Percentiles rank a stretch among this genome's conserved stretches.
phyloP scores from a whole-genome alignment of 495 filamentous ascomycete species.

The Talaromyces adpressus region DNA sequence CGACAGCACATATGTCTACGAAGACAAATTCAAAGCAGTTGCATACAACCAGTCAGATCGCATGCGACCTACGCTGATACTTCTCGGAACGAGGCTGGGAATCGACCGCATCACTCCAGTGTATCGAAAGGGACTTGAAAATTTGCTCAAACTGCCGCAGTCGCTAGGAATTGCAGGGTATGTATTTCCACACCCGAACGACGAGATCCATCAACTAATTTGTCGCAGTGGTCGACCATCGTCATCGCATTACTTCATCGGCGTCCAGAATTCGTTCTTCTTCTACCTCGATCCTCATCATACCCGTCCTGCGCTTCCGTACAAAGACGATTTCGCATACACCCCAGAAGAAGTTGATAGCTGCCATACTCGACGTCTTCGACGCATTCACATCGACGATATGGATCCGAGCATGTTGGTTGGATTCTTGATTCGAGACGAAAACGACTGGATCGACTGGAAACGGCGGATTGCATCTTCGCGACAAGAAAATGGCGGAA shows the following conservation, averaged over 20 bases:
- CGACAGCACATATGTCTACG: constrained; percentile 86
- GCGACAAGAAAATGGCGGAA: constrained; percentile 51
- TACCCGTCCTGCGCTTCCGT: constrained; percentile 62
- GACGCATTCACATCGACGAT: constrained; percentile 76
- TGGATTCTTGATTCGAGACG: constrained; percentile 81
- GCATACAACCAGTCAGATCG: constrained; percentile 54
- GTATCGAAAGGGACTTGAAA: constrained; percentile 84
- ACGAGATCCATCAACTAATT: constrained; percentile 1
- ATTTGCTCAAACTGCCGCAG: constrained; percentile 74
- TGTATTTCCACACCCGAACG: constrained; percentile 17
- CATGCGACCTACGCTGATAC: constrained; percentile 80
- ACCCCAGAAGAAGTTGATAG: constrained; percentile 66
- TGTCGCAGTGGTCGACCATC: constrained; percentile 74
- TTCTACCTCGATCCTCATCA: constrained; percentile 96
- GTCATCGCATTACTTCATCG: constrained; percentile 93
- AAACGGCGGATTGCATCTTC: constrained; percentile 53
- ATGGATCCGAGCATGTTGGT: constrained; percentile 99
- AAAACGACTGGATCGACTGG: constrained; percentile 82
- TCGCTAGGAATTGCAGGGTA: constrained; percentile 95
- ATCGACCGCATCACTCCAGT: constrained; percentile 89
- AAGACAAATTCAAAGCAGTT: constrained; percentile 72
- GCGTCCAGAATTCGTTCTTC: constrained; percentile 78
- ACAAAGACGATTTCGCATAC: constrained; percentile 47
- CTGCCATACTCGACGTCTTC: constrained; percentile 80
- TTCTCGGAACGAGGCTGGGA: constrained; percentile 81